Base-by-base conservation (phyloP, 805 yeast species). In the Yarrowia divulgata region DNA sequence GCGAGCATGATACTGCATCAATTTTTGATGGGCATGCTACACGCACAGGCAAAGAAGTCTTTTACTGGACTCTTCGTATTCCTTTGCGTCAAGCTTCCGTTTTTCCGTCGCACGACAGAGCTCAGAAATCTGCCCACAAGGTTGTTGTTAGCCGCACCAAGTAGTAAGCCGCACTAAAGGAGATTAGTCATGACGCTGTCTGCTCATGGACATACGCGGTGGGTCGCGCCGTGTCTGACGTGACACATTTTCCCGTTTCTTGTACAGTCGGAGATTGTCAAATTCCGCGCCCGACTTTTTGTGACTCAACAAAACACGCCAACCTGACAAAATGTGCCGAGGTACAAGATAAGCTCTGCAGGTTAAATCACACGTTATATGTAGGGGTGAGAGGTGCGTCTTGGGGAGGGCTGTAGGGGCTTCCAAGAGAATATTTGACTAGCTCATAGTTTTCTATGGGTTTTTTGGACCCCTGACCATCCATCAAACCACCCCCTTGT, bases 231-330 rank as follows among this genome's bases (percentile, higher is more conserved):
- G 18, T 0, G 3, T 9, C 16, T 18, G 16, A 14, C 16, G 34
- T 19, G 43, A 16, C 60, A 14, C 9, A 8, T 19, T 13, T 14
- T 37, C 18, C 13, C 43, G 43, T n/a, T 37, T 55, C 9, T 55
- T 39, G 16, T 10, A 39, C 62, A 9, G 29, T 37, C 60, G 45
- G 46, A 40, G 62, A 1, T 23, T 39, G 18, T 16, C 23, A 23
- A 55, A 23, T 19, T 39, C 62, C 62, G 62, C 8, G 45, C 23
- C 62, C 62, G 62, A 9, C 19, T 13, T 35, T n/a, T n/a, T 37
- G 45, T 55, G 62, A 55, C 62, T 55, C 62, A 55, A 55, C 62
- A 55, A 55, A 55, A 55, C 45, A 39, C 14, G 19, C 18, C 43
- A 19, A 54, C n/a, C 3, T 7, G 18, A 13, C 14, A n/a, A 48